These are phyloP conservation scores for Microstegium vimineum DNA, from an alignment of 176 grass and related monocot genomes.

Conservation along the genomic window DNA sequence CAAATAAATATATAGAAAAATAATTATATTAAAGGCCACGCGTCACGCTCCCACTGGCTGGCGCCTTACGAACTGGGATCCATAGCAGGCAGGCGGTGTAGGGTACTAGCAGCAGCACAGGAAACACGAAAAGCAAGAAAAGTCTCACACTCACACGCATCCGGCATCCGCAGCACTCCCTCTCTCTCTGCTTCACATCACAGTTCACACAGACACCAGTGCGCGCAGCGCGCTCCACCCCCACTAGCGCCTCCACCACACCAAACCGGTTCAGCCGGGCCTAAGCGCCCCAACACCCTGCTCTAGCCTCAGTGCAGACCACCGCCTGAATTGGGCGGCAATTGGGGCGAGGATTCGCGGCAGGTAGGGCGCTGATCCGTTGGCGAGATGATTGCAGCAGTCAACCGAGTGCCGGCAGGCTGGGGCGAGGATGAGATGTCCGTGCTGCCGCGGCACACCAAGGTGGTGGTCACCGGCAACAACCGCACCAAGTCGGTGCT, in stretches of 20 bases:
- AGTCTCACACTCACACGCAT: not conserved
- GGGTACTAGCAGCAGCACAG: slow-evolving; percentile 23
- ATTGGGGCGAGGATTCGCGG: slow-evolving; percentile 1
- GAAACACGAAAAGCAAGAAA: slow-evolving; percentile 35
- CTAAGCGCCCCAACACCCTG: not conserved
- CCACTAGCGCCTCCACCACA: not conserved
- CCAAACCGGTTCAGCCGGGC: not conserved
- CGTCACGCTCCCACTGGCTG: not conserved
- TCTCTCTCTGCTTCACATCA: not conserved
- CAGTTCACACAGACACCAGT: not conserved
- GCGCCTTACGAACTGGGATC: slow-evolving; percentile 28
- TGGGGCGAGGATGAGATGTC: slow-evolving; percentile 68
- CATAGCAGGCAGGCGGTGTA: slow-evolving; percentile 6
- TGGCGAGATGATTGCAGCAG: slow-evolving; percentile 37
- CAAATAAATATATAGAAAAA: no score
- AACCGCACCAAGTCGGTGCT: slow-evolving; percentile 82
- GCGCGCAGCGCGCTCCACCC: not conserved
- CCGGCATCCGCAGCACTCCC: slow-evolving; percentile 3
- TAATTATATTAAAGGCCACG: slow-evolving; percentile 2
- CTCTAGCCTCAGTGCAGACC: not conserved
- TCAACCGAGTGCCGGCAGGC: slow-evolving; percentile 11
- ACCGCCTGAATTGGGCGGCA: slow-evolving; percentile 1
- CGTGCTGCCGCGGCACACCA: slow-evolving; percentile 70
- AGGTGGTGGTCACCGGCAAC: slow-evolving; percentile 81
- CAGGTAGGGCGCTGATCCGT: not conserved